These are phyloP conservation scores for Starmerella etchellsii DNA, from an alignment of 805 yeast species.

Conservation along the genomic window DNA sequence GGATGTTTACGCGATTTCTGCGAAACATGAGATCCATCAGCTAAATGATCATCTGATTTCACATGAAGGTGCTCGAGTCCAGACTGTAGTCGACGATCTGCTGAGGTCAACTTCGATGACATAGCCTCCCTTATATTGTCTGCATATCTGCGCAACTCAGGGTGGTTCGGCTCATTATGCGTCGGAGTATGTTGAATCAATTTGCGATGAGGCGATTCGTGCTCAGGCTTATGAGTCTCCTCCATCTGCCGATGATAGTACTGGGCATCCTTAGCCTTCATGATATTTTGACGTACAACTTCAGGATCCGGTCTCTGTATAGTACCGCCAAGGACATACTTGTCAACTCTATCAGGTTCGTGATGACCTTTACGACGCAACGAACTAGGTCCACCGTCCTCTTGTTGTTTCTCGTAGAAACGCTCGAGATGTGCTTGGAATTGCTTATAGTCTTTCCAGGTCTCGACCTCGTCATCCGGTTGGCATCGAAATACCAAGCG, in stretches of 20 bases:
- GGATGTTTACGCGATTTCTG: too few relatives aligned
- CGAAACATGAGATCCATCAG: too few relatives aligned
- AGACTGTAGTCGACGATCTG: neutral
- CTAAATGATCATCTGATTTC: neutral
- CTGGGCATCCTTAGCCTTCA: constrained; percentile 1
- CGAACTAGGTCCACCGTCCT: constrained; percentile 40
- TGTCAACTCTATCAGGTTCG: constrained; percentile 20
- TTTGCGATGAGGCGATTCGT: neutral
- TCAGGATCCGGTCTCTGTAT: constrained; percentile 9
- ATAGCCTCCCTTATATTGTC: neutral
- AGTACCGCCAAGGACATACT: constrained; percentile 14
- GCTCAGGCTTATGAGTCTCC: neutral
- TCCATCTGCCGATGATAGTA: neutral
- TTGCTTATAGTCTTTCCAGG: constrained; percentile 82
- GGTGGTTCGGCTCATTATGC: neutral
- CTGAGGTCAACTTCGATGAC: neutral
- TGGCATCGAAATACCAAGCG: constrained; percentile 83
- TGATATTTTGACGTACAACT: neutral
- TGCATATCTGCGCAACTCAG: neutral
- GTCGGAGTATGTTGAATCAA: neutral
- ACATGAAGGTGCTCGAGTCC: neutral
- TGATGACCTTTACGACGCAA: constrained; percentile 18
- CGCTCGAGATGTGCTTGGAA: constrained; percentile 33
- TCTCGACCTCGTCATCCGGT: constrained; percentile 81
- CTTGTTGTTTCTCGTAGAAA: constrained; percentile 35